Evolutionary conservation across 345 rosid genomes (phyloP).

Genomic region (Eutrema yunnanense): DNA sequence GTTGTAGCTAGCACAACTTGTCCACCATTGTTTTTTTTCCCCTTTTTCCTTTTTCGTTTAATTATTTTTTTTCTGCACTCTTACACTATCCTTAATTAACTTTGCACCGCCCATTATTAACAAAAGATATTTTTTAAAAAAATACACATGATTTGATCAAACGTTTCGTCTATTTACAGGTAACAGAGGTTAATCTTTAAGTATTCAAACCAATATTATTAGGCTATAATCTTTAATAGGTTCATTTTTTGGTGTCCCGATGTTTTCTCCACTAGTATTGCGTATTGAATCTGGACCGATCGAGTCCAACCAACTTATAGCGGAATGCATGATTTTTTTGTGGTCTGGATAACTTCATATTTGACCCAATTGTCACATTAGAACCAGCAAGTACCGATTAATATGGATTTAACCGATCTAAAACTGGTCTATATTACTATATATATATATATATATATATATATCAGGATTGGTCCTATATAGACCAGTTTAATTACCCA

Average conservation of each 20-base stretch:
- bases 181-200: background rate
- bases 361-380: background rate
- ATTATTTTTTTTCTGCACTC: background rate
- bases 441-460: too few species aligned
- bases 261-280: slow-evolving; percentile 3
- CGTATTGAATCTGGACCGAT: background rate
- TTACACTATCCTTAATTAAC: slow-evolving; percentile 21
- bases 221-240: background rate
- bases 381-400: background rate
- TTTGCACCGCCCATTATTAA: slow-evolving; percentile 23
- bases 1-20: slow-evolving; percentile 20
- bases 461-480: background rate
- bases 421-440: background rate
- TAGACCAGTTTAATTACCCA: too few species aligned
- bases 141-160: background rate
- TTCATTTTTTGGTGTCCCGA: background rate
- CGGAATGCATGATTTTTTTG: background rate
- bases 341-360: background rate
- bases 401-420: background rate
- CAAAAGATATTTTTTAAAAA: background rate
- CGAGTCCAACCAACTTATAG: background rate
- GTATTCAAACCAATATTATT: background rate
- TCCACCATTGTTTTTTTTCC: slow-evolving; percentile 17
- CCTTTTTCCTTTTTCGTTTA: background rate
- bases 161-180: background rate